Evolutionary conservation across 2,329 filamentous ascomycete species (phyloP), one percentile per base, ranked within the genome.

Genomic region (Trichoderma atrobrunneum): DNA sequence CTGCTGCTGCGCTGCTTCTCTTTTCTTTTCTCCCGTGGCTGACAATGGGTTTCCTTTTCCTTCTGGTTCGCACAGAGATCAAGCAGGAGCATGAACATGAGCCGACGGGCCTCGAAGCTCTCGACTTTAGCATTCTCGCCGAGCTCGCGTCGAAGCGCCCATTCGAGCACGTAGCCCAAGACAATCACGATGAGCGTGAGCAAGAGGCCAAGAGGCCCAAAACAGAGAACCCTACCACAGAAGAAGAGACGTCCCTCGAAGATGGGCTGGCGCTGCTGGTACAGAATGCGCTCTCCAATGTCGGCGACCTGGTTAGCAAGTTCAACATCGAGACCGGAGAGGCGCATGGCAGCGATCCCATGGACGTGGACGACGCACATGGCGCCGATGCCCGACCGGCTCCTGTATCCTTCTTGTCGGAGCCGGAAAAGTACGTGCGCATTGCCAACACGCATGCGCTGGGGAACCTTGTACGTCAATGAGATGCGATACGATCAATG

Each of bases 271-370:
- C 79, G 32, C 77, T 82, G 21, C 78, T 84, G 10, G 81, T 84
- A 8, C 80, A 82, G 73, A 83, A 82, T 77, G 82, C 82, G 63
- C 77, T 84, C 28, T 81, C 80, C 68, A 82, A 82, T 72, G 81
- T 83, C 5, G 79, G 77, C 73, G 80, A 83, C 63, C 76, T 83
- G 59, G 80, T 82, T 30, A 77, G 75, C 43, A 78, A 80, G 39
- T 80, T 82, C 72, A 77, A 72, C 61, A 73, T 76, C 21, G 72
- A 70, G 8, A 57, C 74, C 57, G 73, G 75, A 32, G 73, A 73
- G 64, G 76, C 76, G 62, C 73, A 78, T 54, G 73, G 74, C 56
- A 76, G 76, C 65, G 79, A 81, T 71, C 76, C 79, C 3, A 81
- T 82, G 78, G 79, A 82, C 28, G 71, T 82, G 16, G 81, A 83